Evolutionary conservation across 345 rosid species (phyloP).

Genomic region (Hibiscus tridactylites): DNA sequence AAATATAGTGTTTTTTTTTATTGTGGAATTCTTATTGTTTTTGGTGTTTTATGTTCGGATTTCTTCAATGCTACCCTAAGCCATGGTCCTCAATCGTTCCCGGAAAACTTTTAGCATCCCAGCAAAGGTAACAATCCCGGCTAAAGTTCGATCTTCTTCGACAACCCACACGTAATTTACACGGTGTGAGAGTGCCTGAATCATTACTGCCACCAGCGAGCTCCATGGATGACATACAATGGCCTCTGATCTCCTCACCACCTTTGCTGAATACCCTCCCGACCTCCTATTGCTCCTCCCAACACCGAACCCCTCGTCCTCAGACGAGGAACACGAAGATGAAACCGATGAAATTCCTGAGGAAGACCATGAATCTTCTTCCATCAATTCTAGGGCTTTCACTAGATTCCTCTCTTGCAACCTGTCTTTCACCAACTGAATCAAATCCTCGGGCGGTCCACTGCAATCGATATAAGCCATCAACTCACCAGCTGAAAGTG

Average conservation of each 20-base stretch:
- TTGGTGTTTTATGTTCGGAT: not conserved
- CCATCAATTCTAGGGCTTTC: conserved; percentile 30
- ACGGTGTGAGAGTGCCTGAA: conserved; percentile 54
- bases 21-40: not conserved
- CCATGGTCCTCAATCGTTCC: conserved; percentile 29
- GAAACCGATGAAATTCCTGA: conserved; percentile 12
- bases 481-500: conserved; percentile 45
- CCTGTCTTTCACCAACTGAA: conserved; percentile 33
- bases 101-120: conserved; percentile 47
- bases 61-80: not conserved
- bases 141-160: conserved; percentile 34
- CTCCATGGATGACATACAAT: conserved; percentile 47
- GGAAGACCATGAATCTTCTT: conserved; percentile 27
- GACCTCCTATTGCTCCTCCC: conserved; percentile 15
- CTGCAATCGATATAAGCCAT: conserved; percentile 50
- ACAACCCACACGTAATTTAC: conserved; percentile 49
- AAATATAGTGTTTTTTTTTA: not conserved
- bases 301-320: conserved; percentile 37
- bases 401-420: conserved; percentile 35
- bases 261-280: conserved; percentile 21
- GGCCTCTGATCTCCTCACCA: conserved; percentile 32
- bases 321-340: conserved; percentile 23
- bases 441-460: conserved; percentile 39
- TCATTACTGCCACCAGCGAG: conserved; percentile 57
- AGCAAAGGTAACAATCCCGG: conserved; percentile 42